These are phyloP conservation scores for Solanum clarkiae DNA, from an alignment of 257 asterid genomes.

Conservation along the genomic window DNA sequence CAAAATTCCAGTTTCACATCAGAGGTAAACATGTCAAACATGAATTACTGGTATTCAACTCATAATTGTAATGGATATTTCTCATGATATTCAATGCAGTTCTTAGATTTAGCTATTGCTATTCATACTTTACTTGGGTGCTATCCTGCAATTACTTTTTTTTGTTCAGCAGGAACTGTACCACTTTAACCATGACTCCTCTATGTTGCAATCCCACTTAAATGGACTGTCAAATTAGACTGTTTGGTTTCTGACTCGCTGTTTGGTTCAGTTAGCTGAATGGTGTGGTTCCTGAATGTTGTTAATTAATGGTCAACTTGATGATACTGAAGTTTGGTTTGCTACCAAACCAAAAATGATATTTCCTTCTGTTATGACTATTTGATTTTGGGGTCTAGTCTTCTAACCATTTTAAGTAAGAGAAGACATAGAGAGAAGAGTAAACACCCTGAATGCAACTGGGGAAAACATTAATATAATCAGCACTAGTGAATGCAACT, in stretches of 20 bases:
- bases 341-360: background rate
- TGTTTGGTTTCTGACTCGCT: background rate
- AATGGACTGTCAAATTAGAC: background rate
- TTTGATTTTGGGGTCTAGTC: background rate
- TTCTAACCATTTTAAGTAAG: background rate
- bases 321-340: background rate
- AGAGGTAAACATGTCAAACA: conserved; percentile 38
- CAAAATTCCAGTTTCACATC: conserved; percentile 40
- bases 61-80: background rate
- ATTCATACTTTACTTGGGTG: background rate
- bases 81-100: background rate
- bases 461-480: background rate
- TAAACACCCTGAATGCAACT: background rate
- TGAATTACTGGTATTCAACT: background rate
- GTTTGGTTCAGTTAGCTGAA: background rate
- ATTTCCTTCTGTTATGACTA: background rate
- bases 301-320: background rate
- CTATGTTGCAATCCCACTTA: background rate
- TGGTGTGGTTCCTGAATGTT: background rate
- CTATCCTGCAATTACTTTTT: background rate
- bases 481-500: background rate
- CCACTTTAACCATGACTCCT: background rate
- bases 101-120: background rate
- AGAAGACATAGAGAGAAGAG: background rate
- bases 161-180: background rate